These are phyloP conservation scores for Colletotrichum scovillei DNA, from an alignment of 2,329 filamentous ascomycete species.

Conservation along the genomic window DNA sequence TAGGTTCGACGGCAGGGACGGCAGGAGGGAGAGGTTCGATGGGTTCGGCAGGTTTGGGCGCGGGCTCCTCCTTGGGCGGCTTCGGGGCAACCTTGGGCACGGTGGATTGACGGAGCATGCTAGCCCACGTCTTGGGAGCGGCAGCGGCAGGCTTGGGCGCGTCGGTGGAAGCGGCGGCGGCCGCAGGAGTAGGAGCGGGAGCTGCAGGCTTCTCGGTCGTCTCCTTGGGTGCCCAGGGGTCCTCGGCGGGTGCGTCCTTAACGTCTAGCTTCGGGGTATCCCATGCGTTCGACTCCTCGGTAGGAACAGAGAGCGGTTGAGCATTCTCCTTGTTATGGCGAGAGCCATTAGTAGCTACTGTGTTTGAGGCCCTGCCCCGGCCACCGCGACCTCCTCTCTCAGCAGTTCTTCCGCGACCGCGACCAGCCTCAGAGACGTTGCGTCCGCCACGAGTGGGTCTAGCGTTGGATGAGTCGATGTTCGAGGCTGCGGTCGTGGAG, in stretches of 20 bases:
- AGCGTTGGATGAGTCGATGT: constrained; percentile 57
- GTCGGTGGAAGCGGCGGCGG: constrained; percentile 49
- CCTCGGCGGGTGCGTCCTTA: constrained; percentile 41
- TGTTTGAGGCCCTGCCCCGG: constrained; percentile 71
- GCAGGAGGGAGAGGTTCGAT: constrained; percentile 50
- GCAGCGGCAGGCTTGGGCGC: constrained; percentile 52
- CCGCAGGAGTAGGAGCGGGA: constrained; percentile 43
- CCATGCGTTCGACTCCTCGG: constrained; percentile 76
- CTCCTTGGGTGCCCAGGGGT: constrained; percentile 57
- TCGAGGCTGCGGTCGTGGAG: constrained; percentile 61
- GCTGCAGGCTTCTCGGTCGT: constrained; percentile 50
- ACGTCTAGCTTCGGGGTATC: constrained; percentile 52
- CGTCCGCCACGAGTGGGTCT: constrained; percentile 71
- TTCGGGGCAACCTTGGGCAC: constrained; percentile 68
- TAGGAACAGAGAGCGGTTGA: constrained; percentile 71
- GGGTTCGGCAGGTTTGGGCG: constrained; percentile 57
- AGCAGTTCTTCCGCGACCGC: constrained; percentile 68
- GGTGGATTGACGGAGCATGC: constrained; percentile 75
- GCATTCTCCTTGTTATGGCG: constrained; percentile 62
- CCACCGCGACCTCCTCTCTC: constrained; percentile 71
- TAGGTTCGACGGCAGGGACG: constrained; percentile 40
- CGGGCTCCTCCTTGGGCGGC: constrained; percentile 59
- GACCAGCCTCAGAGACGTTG: constrained; percentile 69
- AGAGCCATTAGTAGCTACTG: constrained; percentile 70
- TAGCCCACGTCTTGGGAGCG: constrained; percentile 76